Evolutionary conservation across 371 early-diverging fungal species (phyloP).

Genomic region (Zancudomyces culisetae): DNA sequence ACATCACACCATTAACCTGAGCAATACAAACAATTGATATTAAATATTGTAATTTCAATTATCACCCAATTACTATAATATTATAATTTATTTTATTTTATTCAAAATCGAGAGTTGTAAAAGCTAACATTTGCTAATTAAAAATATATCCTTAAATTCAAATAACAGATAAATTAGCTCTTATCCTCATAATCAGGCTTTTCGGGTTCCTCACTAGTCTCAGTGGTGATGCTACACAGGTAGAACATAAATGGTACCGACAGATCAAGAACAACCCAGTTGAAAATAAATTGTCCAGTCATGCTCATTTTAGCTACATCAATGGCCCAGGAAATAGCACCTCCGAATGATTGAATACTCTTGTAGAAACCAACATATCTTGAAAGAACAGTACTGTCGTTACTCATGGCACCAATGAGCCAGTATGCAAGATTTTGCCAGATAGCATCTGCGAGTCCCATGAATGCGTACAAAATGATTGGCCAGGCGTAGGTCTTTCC

Average conservation of each 20-base stretch:
- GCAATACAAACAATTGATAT: too few relatives aligned
- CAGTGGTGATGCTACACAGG: constrained; percentile 4
- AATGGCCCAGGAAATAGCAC: constrained; percentile 35
- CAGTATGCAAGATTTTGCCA: constrained; percentile 51
- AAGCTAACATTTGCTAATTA: too few relatives aligned
- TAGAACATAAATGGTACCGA: constrained; percentile 21
- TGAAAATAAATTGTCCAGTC: constrained; percentile 16
- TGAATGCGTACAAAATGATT: constrained; percentile 39
- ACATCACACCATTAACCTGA: too few relatives aligned
- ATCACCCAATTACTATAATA: too few relatives aligned
- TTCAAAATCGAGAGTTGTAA: too few relatives aligned
- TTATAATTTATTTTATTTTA: too few relatives aligned
- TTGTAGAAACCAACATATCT: constrained; percentile 70
- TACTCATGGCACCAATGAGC: constrained; percentile 49
- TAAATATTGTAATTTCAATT: too few relatives aligned
- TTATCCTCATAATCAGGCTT: not conserved
- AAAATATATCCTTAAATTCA: too few relatives aligned
- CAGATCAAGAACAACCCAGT: constrained; percentile 20
- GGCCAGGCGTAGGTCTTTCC: constrained; percentile 27
- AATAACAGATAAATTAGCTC: too few relatives aligned
- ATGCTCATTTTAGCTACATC: constrained; percentile 11
- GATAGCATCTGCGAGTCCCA: constrained; percentile 46
- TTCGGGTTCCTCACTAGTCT: not conserved
- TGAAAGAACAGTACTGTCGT: constrained; percentile 40
- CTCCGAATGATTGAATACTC: constrained; percentile 52